phyloP scores from a whole-genome alignment of 331 rosid genomes.

The Saraca asoca region DNA sequence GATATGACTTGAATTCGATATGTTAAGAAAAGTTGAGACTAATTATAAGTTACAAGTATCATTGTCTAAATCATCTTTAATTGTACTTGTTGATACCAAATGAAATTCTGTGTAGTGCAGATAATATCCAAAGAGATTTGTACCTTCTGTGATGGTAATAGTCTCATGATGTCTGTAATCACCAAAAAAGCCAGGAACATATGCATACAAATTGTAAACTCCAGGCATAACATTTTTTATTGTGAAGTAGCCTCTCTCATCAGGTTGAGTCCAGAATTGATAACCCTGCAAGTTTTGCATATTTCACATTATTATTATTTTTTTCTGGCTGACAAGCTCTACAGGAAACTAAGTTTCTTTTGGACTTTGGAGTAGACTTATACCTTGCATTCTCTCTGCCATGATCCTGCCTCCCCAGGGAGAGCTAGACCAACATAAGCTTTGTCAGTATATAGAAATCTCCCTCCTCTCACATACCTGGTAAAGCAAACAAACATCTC shows the following conservation, averaged over 20 bases:
- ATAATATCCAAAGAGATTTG: not conserved
- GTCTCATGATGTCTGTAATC: slow-evolving; percentile 57
- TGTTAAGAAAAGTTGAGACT: too few species aligned
- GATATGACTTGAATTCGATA: too few species aligned
- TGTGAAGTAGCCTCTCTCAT: slow-evolving; percentile 52
- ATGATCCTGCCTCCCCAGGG: slow-evolving; percentile 75
- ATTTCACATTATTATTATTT: too few species aligned
- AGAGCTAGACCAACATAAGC: slow-evolving; percentile 79
- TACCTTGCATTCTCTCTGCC: slow-evolving; percentile 92
- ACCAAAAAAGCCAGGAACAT: slow-evolving; percentile 81
- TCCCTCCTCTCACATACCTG: slow-evolving; percentile 33
- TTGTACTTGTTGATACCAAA: too few species aligned
- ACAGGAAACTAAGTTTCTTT: not conserved
- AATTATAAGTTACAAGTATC: too few species aligned
- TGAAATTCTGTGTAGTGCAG: too few species aligned
- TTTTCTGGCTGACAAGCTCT: too few species aligned
- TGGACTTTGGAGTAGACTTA: not conserved
- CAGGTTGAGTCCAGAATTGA: slow-evolving; percentile 77
- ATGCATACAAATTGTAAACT: slow-evolving; percentile 71
- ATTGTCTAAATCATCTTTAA: too few species aligned
- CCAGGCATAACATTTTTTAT: slow-evolving; percentile 69
- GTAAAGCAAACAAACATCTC: not conserved
- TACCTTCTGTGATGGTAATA: slow-evolving; percentile 54
- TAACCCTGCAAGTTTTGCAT: slow-evolving; percentile 55
- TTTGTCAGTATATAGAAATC: slow-evolving; percentile 34